Evolutionary conservation across 306 rosid genomes (phyloP).

Genomic region (Cicer arietinum): DNA sequence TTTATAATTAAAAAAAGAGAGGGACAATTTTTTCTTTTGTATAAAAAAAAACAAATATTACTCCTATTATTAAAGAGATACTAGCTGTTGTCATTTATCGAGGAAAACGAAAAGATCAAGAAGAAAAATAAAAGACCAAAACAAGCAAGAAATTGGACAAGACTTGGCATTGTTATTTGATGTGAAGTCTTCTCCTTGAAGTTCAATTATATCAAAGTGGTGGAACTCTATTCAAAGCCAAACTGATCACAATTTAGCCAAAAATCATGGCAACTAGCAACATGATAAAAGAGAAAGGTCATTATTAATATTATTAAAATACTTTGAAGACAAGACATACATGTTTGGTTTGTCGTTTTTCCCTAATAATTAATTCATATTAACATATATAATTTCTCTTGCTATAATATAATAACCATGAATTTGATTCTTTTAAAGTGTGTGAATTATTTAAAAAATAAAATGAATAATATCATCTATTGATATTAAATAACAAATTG

Average conservation of each 20-base stretch:
- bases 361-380: slow-evolving; percentile 10
- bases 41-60: not conserved
- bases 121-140: slow-evolving; percentile 5
- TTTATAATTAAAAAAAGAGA: not conserved
- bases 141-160: slow-evolving; percentile 47
- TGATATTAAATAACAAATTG: too few relatives aligned
- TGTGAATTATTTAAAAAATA: too few relatives aligned
- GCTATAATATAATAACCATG: not conserved
- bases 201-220: slow-evolving; percentile 45
- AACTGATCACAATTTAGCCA: slow-evolving; percentile 35
- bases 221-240: slow-evolving; percentile 49
- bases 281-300: slow-evolving; percentile 5
- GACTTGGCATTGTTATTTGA: slow-evolving; percentile 40
- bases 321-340: slow-evolving; percentile 18
- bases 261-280: slow-evolving; percentile 36
- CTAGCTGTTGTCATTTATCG: not conserved
- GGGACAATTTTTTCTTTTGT: not conserved
- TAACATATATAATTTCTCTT: slow-evolving; percentile 1
- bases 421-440: too few relatives aligned
- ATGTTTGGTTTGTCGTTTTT: slow-evolving; percentile 35
- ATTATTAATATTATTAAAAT: slow-evolving; percentile 24
- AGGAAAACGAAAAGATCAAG: slow-evolving; percentile 36
- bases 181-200: slow-evolving; percentile 40
- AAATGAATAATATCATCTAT: too few relatives aligned
- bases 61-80: not conserved